phyloP scores from a whole-genome alignment of 345 rosid species.

The rapeseed (Brassica napus) region Da-Ae NC_063446.1:65866001-65866500 shows the following conservation, averaged over 20 bases:
- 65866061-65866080: background rate
- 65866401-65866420: slow-evolving; percentile 89
- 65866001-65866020: background rate
- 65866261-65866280: slow-evolving; percentile 79
- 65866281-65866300: slow-evolving; percentile 87
- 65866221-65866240: slow-evolving; percentile 67
- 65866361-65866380: background rate
- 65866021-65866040: background rate
- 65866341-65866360: background rate
- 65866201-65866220: slow-evolving; percentile 61
- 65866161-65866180: slow-evolving; percentile 62
- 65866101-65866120: background rate
- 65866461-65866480: slow-evolving; percentile 65
- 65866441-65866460: slow-evolving; percentile 88
- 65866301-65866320: slow-evolving; percentile 55
- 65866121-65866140: background rate
- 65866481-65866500: too few relatives aligned
- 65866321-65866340: slow-evolving; percentile 25
- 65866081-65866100: background rate
- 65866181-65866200: slow-evolving; percentile 52
- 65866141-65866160: slow-evolving; percentile 3
- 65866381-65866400: slow-evolving; percentile 49
- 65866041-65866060: slow-evolving; percentile 7
- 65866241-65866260: slow-evolving; percentile 72
- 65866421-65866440: slow-evolving; percentile 88